These are phyloP conservation scores for Blastobotrys malaysiensis DNA, from an alignment of 1,139 yeast species.

Conservation along the genomic window DNA sequence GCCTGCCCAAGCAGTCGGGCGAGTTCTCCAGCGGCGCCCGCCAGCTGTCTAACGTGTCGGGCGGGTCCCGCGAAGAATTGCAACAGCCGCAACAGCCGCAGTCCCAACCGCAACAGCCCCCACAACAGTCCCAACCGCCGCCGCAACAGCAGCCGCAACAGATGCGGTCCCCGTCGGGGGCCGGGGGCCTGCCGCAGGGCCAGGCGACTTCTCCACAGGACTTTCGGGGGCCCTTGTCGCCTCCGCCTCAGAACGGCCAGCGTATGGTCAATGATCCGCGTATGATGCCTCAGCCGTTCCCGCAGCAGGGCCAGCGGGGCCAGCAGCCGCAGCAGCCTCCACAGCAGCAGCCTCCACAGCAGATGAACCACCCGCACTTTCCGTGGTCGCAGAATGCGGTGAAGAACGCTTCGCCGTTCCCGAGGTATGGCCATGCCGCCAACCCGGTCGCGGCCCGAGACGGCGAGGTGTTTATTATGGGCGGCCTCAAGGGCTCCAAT, in stretches of 20 bases:
- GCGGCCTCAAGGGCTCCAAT: constrained; percentile 87
- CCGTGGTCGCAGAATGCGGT: constrained; percentile 80
- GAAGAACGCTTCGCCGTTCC: constrained; percentile 73
- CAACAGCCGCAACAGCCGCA: not conserved
- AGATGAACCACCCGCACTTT: constrained; percentile 30
- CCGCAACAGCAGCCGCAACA: not conserved
- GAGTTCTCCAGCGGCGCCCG: not conserved
- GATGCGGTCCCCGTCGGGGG: not conserved
- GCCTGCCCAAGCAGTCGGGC: not conserved
- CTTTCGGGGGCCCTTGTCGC: constrained; percentile 9
- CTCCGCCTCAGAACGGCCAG: constrained; percentile 4
- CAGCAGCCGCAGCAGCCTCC: constrained; percentile 2
- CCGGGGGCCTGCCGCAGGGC: constrained; percentile 8
- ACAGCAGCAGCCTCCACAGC: constrained; percentile 4
- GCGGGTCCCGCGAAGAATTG: not conserved
- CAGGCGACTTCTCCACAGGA: not conserved
- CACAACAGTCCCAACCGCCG: not conserved
- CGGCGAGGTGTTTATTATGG: constrained; percentile 84
- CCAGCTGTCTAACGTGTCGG: not conserved
- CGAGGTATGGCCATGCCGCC: constrained; percentile 91
- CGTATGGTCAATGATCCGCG: not conserved
- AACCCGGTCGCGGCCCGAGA: constrained; percentile 64
- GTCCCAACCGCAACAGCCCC: not conserved
- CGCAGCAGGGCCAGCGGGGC: constrained; percentile 3
- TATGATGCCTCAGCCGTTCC: constrained; percentile 2